Evolutionary conservation across 2,329 filamentous ascomycete genomes (phyloP).

Genomic region (Penicillium sumatraense): DNA sequence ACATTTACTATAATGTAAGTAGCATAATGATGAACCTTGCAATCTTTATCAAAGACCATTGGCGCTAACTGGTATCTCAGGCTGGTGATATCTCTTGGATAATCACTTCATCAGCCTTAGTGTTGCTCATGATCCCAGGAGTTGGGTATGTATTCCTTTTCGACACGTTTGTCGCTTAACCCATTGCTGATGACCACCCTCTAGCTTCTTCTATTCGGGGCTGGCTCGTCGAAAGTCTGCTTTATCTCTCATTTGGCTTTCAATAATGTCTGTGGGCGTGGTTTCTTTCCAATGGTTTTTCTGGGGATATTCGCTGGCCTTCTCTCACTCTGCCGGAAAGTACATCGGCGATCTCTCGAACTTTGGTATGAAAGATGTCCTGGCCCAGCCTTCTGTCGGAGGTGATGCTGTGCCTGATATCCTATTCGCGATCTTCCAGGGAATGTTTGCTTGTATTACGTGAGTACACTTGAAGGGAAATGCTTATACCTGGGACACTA

Average conservation of each 20-base stretch:
- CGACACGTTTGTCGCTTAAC: not conserved
- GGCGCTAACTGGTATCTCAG: conserved; percentile 48
- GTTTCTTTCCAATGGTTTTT: conserved; percentile 94
- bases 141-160: conserved; percentile 63
- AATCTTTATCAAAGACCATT: not conserved
- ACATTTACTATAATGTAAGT: conserved; percentile 73
- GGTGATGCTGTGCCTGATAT: conserved; percentile 77
- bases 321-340: conserved; percentile 74
- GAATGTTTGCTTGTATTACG: conserved; percentile 74
- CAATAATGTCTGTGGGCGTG: conserved; percentile 78
- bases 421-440: conserved; percentile 76
- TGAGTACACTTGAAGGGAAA: conserved; percentile 51
- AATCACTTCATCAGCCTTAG: conserved; percentile 74
- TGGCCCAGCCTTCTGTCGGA: conserved; percentile 76
- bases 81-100: conserved; percentile 84
- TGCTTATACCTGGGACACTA: conserved; percentile 32
- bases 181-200: conserved; percentile 11
- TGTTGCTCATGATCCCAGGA: conserved; percentile 90
- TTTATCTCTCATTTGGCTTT: conserved; percentile 82
- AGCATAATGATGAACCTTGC: too few species aligned
- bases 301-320: conserved; percentile 86
- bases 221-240: conserved; percentile 88
- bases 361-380: conserved; percentile 76
- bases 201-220: conserved; percentile 88
- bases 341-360: conserved; percentile 81